Base-by-base conservation (phyloP, 345 rosid species). In the Sisymbrium irio region DNA sequence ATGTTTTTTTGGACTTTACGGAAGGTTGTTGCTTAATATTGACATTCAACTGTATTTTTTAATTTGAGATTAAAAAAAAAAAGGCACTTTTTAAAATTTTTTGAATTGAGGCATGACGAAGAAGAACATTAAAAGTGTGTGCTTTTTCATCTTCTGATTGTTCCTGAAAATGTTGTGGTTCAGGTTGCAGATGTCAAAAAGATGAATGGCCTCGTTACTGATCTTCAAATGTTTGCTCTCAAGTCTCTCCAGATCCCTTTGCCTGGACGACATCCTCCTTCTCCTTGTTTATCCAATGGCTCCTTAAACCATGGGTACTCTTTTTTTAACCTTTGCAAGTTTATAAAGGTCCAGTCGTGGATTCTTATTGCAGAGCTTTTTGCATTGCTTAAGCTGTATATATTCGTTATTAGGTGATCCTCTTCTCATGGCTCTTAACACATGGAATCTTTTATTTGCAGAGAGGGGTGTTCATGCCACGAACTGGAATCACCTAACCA, bases 171-270 rank as follows among this genome's bases (percentile, higher is more conserved):
- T 49, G 11, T 6, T 46, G 19, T 28, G 22, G 20, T 54, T 62
- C 58, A 94, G 99, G 99, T 89, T 72, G 87, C 96, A 28, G 99
- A 94, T 67, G 83, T 94, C 9, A 94, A 82, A 71, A 90, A 82
- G 87, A 81, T 88, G 82, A 94, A 94, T 81, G 91, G 95, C n/a
- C 82, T 95, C 75, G 84, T 83, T 50, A 85, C 96, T 50, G 98
- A 95, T 85, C 90, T 83, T 86, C 99, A 95, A 75, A 92, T 95
- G 94, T 95, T 90, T 84, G 99, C 90, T 69, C 89, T 86, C 49
- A 87, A 90, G 76, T 66, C 88, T 28, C 83, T 95, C 63, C 87
- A 76, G 66, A 90, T 95, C 71, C 99, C 99, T 3, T 79, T 85
- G 42, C 98, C 99, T 4, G 99, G 97, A 39, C 85, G 97, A 44